These are phyloP conservation scores for Roridomyces roridus DNA, from an alignment of 768 basidiomycete species.

Conservation along the genomic window DNA sequence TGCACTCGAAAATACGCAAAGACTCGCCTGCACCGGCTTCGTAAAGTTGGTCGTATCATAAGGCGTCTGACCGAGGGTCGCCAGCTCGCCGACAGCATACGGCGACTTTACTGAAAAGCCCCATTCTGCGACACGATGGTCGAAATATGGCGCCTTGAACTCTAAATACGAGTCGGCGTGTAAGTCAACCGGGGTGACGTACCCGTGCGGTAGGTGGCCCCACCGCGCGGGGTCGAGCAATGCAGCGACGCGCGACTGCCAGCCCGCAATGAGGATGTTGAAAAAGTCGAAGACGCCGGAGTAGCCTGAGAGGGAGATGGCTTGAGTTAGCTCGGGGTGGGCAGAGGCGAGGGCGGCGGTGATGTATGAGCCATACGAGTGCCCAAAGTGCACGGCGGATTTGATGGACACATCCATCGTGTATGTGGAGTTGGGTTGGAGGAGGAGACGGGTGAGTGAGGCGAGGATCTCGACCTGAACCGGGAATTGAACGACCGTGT, in stretches of 20 bases:
- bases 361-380: constrained; percentile 15
- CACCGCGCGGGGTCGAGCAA: constrained; percentile 7
- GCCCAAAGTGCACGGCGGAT: constrained; percentile 11
- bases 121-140: constrained; percentile 15
- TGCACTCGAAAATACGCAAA: not conserved
- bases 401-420: not conserved
- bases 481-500: constrained; percentile 14
- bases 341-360: constrained; percentile 12
- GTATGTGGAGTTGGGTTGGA: not conserved
- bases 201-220: constrained; percentile 2
- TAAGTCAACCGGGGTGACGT: constrained; percentile 8
- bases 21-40: constrained; percentile 17
- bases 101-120: constrained; percentile 4
- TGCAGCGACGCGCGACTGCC: constrained; percentile 14
- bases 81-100: constrained; percentile 10
- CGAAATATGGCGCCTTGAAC: constrained; percentile 11
- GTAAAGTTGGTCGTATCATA: constrained; percentile 14
- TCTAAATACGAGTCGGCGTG: constrained; percentile 11
- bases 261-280: constrained; percentile 17
- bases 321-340: constrained; percentile 8
- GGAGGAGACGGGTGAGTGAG: constrained; percentile 8
- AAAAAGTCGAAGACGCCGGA: constrained; percentile 14
- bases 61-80: constrained; percentile 7
- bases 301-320: constrained; percentile 14
- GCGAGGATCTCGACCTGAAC: constrained; percentile 20